phyloP scores from a whole-genome alignment of 495 filamentous ascomycete species.

The Echria macrotheca region DNA sequence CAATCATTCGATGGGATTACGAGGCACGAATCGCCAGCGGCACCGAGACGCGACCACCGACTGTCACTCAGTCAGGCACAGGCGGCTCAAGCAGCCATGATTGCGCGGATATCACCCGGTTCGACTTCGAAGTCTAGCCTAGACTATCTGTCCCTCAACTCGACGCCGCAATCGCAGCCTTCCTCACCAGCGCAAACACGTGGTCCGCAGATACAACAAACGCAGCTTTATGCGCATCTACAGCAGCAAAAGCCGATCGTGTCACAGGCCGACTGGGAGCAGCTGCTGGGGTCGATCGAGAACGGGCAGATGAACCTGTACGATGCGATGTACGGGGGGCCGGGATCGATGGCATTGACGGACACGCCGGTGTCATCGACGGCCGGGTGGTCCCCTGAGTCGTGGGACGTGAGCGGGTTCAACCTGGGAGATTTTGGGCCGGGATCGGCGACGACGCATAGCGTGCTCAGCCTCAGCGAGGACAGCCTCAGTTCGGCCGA shows the following conservation, averaged over 20 bases:
- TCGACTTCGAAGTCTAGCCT: constrained; percentile 25
- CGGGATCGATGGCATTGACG: constrained; percentile 36
- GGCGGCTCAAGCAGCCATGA: constrained; percentile 26
- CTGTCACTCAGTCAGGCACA: constrained; percentile 35
- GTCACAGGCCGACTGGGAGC: constrained; percentile 71
- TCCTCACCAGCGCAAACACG: constrained; percentile 32
- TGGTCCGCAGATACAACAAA: constrained; percentile 22
- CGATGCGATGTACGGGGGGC: constrained; percentile 76
- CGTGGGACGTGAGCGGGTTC: constrained; percentile 48
- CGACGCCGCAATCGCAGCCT: constrained; percentile 27
- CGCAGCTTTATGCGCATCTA: constrained; percentile 21
- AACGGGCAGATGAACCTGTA: constrained; percentile 74
- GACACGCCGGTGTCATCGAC: constrained; percentile 32
- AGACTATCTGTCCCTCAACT: constrained; percentile 37
- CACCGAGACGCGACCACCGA: constrained; percentile 38
- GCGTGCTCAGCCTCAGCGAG: constrained; percentile 69
- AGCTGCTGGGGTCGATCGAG: constrained; percentile 70
- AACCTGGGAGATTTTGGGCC: constrained; percentile 41
- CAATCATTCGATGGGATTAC: constrained; percentile 34
- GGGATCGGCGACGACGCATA: constrained; percentile 48
- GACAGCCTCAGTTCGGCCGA: constrained; percentile 62
- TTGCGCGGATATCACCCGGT: constrained; percentile 26
- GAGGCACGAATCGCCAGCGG: constrained; percentile 26
- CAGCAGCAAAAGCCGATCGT: constrained; percentile 32
- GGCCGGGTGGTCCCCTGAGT: constrained; percentile 46